Conservation (phyloP, 805 yeast genomes). For the Diddensiella santjacobensis region DNA sequence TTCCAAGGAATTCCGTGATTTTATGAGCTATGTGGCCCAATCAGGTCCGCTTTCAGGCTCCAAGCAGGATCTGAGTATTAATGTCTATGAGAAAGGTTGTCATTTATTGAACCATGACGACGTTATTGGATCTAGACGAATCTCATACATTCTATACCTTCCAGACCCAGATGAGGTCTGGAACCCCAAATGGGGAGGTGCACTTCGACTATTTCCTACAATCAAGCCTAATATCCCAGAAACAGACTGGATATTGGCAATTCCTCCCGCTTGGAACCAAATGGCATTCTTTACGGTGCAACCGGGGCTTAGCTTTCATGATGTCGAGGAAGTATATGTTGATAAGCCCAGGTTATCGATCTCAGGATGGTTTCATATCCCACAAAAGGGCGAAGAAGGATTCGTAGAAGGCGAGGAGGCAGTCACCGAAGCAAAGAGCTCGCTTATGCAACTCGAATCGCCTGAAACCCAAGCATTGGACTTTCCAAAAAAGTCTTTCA, state of each 20-base stretch:
- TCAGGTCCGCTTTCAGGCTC: constrained; percentile 88
- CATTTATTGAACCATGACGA: constrained; percentile 95
- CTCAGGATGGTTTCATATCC: constrained; percentile 99
- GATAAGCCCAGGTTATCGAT: constrained; percentile 88
- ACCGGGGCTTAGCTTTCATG: constrained; percentile 96
- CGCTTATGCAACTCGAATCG: constrained; percentile 75
- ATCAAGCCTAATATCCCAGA: constrained; percentile 85
- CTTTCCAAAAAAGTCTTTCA: constrained; percentile 55
- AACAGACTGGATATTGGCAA: constrained; percentile 62
- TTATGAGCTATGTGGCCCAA: constrained; percentile 71
- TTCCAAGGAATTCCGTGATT: constrained; percentile 77
- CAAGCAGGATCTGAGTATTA: constrained; percentile 88
- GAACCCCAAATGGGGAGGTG: constrained; percentile 94
- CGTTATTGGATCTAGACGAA: constrained; percentile 91
- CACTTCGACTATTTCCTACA: constrained; percentile 79
- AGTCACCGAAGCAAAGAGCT: constrained; percentile 65
- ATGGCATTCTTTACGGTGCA: constrained; percentile 93
- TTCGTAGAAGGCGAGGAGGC: constrained; percentile 80
- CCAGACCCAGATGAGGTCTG: constrained; percentile 89
- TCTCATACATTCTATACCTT: constrained; percentile 85
- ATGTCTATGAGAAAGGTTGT: constrained; percentile 88
- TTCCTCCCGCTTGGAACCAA: constrained; percentile 93
- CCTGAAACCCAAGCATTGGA: constrained; percentile 75
- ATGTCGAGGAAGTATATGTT: constrained; percentile 93
- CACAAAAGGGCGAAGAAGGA: constrained; percentile 89